These are phyloP conservation scores for Blastomyces parvus DNA, from an alignment of 2,329 filamentous ascomycete genomes.

Conservation along the genomic window DNA sequence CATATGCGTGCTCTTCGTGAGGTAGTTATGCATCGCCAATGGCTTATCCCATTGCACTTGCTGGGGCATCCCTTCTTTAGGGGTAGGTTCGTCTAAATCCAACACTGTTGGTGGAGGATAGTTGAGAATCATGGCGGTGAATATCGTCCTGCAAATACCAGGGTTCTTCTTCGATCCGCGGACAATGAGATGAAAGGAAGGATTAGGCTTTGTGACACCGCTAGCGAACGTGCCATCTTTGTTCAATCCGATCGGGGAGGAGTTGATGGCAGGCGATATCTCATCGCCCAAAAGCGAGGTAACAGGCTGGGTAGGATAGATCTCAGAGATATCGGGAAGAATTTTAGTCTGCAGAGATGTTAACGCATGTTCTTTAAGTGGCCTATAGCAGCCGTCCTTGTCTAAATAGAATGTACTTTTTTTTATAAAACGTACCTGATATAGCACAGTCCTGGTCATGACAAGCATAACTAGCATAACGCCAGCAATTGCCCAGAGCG, in stretches of 20 bases:
- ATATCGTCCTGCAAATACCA: conserved; percentile 48
- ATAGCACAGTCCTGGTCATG: background rate
- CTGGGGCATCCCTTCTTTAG: conserved; percentile 28
- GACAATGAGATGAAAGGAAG: conserved; percentile 48
- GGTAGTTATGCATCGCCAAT: conserved; percentile 39
- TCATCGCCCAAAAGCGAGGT: background rate
- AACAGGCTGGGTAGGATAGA: conserved; percentile 7
- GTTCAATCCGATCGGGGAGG: conserved; percentile 15
- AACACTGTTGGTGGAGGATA: conserved; percentile 46
- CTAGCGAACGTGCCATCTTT: conserved; percentile 25
- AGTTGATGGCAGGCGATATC: conserved; percentile 4
- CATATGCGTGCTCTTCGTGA: conserved; percentile 40
- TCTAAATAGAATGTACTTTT: too few relatives aligned
- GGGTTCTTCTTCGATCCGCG: conserved; percentile 38
- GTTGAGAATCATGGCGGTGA: conserved; percentile 49
- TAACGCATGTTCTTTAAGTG: background rate
- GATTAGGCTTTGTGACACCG: conserved; percentile 27
- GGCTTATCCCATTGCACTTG: conserved; percentile 37
- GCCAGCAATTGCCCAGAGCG: conserved; percentile 1
- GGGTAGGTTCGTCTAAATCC: conserved; percentile 34
- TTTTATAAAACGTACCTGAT: background rate
- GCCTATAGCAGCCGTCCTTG: too few relatives aligned
- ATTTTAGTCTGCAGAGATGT: background rate
- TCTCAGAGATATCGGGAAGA: conserved; percentile 11
- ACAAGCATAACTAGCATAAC: background rate